Percentiles rank a stretch among this genome's conserved stretches.
Conservation (phyloP, 331 rosid species). For the Quercus lobata region DNA sequence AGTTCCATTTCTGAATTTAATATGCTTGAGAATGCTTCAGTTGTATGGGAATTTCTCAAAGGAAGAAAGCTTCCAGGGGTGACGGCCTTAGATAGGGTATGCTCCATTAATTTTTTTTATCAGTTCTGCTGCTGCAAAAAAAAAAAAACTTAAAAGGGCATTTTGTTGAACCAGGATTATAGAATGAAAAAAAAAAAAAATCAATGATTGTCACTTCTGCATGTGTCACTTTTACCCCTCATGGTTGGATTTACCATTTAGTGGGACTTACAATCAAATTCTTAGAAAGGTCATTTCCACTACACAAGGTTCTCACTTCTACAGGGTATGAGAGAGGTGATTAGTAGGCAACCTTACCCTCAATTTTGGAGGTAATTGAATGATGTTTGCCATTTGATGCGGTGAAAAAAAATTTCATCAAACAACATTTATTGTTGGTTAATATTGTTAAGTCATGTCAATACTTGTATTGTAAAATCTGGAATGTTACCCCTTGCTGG, state of each 20-base stretch:
- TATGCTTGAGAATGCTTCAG: slow-evolving; percentile 68
- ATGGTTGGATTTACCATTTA: not conserved
- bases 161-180: not conserved
- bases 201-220: not conserved
- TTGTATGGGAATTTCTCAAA: slow-evolving; percentile 87
- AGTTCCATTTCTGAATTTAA: slow-evolving; percentile 35
- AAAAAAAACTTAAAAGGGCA: not conserved
- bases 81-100: slow-evolving; percentile 73
- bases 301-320: too few species aligned
- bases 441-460: not conserved
- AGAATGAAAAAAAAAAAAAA: not conserved
- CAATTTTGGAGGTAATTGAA: not conserved
- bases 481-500: not conserved
- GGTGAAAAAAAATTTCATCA: not conserved
- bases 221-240: not conserved
- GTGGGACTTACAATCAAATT: slow-evolving; percentile 1
- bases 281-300: not conserved
- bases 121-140: not conserved
- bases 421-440: not conserved
- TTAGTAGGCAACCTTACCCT: too few species aligned
- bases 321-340: too few species aligned
- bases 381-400: not conserved
- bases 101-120: slow-evolving; percentile 3
- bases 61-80: slow-evolving; percentile 88
- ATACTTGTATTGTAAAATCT: not conserved